Evolutionary conservation across 176 grass and related monocot genomes (phyloP).

Genomic region (Cenchrus americanus): DNA sequence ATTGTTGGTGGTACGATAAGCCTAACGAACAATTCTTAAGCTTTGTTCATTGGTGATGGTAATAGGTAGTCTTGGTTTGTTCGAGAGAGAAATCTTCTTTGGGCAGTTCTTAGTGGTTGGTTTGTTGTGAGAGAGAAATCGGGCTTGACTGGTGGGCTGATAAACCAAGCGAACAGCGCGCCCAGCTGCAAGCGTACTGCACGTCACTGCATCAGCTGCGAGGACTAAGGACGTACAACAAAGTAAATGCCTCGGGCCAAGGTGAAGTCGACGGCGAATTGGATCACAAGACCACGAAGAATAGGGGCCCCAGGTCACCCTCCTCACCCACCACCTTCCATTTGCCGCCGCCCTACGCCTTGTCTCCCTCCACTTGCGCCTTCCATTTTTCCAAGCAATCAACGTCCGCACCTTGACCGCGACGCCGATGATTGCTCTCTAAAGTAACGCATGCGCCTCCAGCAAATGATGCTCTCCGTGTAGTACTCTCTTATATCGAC

Average conservation of each 20-base stretch:
- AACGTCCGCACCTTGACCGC: neutral
- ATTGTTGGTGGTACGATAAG: no score
- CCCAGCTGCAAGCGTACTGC: neutral
- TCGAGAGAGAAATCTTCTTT: no score
- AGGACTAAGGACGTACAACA: neutral
- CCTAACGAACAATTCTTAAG: no score
- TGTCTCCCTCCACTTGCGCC: neutral
- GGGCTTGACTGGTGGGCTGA: no score
- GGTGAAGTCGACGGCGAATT: no score
- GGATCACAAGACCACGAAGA: neutral
- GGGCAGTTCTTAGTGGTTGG: no score
- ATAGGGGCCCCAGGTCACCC: neutral
- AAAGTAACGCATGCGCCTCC: neutral
- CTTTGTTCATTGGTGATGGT: no score
- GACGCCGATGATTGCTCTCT: conserved; percentile 28
- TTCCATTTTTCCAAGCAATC: neutral
- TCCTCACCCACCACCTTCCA: neutral
- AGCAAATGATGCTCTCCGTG: neutral
- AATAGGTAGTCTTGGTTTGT: no score
- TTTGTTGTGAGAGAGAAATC: no score
- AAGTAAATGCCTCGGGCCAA: conserved; percentile 9
- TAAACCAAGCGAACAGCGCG: no score
- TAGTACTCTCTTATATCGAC: neutral
- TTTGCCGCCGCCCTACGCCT: neutral
- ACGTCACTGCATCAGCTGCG: neutral